Evolutionary conservation across 1,284 basidiomycete genomes (phyloP).

Genomic region (Singerocomus rubriflavus): DNA sequence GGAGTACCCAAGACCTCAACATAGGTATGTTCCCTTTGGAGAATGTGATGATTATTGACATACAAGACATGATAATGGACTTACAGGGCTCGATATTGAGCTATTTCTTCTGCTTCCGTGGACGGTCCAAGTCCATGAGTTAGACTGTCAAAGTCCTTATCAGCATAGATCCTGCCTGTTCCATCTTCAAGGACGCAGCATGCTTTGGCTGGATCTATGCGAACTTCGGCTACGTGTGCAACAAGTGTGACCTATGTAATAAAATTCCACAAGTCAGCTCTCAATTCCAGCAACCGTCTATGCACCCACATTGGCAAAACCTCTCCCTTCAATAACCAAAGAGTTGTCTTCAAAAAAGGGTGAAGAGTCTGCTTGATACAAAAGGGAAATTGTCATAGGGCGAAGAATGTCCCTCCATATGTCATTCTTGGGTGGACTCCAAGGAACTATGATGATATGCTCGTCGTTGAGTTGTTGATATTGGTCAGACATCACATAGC

Average conservation of each 20-base stretch:
- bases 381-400: constrained; percentile 29
- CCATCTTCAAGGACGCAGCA: constrained; percentile 29
- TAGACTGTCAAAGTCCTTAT: constrained; percentile 1
- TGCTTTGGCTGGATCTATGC: neutral
- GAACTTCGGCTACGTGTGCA: constrained; percentile 21
- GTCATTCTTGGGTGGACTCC: neutral
- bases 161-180: constrained; percentile 26
- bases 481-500: constrained; percentile 9
- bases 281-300: neutral
- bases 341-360: constrained; percentile 8
- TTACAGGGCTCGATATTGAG: constrained; percentile 14
- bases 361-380: constrained; percentile 17
- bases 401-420: constrained; percentile 8
- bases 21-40: constrained; percentile 19
- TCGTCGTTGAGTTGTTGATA: constrained; percentile 9
- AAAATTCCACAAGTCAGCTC: neutral
- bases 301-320: constrained; percentile 18
- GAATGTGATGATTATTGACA: neutral
- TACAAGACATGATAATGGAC: neutral
- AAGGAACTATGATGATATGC: neutral
- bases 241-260: constrained; percentile 22
- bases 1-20: constrained; percentile 15
- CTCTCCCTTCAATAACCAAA: constrained; percentile 16
- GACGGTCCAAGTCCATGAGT: neutral
- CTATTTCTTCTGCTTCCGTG: constrained; percentile 11